phyloP scores from a whole-genome alignment of 257 asterid species.

The Capsicum pubescens region DNA sequence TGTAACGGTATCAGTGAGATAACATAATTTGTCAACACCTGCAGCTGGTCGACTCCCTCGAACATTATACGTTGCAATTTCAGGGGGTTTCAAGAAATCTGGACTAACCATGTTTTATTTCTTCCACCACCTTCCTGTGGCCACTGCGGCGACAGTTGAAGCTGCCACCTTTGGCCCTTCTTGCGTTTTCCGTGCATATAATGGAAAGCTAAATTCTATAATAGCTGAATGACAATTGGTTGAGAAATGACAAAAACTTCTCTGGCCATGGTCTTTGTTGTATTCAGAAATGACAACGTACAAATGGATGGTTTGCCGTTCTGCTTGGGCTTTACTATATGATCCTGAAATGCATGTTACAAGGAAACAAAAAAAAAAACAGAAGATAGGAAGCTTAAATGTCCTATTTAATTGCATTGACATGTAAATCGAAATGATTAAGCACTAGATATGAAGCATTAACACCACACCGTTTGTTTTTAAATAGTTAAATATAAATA shows the following conservation, averaged over 20 bases:
- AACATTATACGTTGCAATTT: not conserved
- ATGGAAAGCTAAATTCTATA: not conserved
- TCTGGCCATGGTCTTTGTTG: not conserved
- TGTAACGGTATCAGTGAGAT: not conserved
- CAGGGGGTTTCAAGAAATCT: constrained; percentile 21
- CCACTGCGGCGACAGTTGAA: not conserved
- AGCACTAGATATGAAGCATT: no score
- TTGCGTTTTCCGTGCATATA: not conserved
- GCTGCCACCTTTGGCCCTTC: not conserved
- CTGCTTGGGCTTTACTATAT: not conserved
- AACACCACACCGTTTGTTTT: no score
- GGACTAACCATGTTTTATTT: not conserved
- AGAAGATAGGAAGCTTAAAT: no score
- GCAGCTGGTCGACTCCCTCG: not conserved
- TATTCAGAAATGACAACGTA: not conserved
- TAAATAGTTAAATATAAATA: no score
- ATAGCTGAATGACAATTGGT: not conserved
- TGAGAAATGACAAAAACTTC: not conserved
- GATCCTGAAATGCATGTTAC: not conserved
- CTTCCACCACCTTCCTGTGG: not conserved
- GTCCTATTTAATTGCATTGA: no score
- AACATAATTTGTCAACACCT: constrained; percentile 24
- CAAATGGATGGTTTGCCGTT: not conserved
- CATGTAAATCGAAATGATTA: no score
- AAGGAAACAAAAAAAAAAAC: not conserved